phyloP scores from a whole-genome alignment of 2,329 filamentous ascomycete species.

The Verticillium zaregamsianum region DNA sequence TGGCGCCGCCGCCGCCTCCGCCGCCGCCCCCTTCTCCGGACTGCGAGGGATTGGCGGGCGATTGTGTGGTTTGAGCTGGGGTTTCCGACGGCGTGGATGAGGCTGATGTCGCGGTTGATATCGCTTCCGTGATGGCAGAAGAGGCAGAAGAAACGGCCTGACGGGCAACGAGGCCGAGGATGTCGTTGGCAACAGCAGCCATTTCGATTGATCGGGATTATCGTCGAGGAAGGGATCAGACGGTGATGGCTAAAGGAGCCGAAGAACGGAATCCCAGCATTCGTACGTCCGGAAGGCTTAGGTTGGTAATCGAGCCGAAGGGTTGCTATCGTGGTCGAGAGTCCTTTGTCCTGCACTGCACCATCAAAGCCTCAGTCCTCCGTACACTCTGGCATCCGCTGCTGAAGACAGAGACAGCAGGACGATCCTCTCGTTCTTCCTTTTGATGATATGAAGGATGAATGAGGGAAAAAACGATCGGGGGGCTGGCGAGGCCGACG shows the following conservation, averaged over 20 bases:
- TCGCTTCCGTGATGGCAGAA: not conserved
- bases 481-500: not conserved
- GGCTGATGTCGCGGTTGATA: not conserved
- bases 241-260: conserved; percentile 1
- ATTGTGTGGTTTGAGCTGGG: not conserved
- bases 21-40: conserved; percentile 6
- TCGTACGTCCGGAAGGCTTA: not conserved
- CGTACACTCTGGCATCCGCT: not conserved
- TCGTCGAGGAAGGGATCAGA: not conserved
- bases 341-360: not conserved
- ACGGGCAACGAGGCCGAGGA: conserved; percentile 25
- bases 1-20: conserved; percentile 24
- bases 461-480: not conserved
- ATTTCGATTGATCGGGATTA: not conserved
- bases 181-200: conserved; percentile 20
- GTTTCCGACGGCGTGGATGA: conserved; percentile 13
- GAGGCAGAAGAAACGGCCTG: conserved; percentile 11
- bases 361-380: not conserved
- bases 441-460: not conserved
- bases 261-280: not conserved
- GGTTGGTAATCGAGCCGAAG: not conserved
- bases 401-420: not conserved
- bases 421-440: not conserved
- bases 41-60: not conserved
- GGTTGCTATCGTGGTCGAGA: not conserved